phyloP scores from a whole-genome alignment of 2,329 filamentous ascomycete species.

The Aspergillus spinulosporus region DNA sequence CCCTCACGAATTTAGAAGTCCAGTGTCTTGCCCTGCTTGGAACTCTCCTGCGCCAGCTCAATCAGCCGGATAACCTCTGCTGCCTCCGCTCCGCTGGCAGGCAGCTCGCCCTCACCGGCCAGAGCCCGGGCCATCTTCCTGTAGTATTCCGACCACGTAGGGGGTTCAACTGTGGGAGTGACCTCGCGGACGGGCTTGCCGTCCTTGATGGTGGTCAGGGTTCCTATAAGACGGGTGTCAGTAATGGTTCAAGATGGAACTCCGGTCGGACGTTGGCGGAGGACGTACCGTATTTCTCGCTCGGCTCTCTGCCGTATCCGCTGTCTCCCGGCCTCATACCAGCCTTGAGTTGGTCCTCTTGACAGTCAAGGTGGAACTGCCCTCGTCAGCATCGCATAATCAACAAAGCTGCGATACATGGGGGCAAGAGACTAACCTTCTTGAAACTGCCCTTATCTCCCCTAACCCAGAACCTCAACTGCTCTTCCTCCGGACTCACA shows the following conservation, averaged over 20 bases:
- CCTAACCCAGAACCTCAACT: constrained; percentile 75
- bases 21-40: constrained; percentile 52
- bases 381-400: not conserved
- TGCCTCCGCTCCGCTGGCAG: constrained; percentile 56
- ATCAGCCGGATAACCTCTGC: constrained; percentile 57
- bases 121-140: constrained; percentile 54
- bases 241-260: not conserved
- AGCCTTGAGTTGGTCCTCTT: constrained; percentile 71
- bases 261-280: not conserved
- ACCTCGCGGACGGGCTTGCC: constrained; percentile 53
- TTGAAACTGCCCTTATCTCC: constrained; percentile 73
- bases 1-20: constrained; percentile 28
- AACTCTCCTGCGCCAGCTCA: constrained; percentile 57
- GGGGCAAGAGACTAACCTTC: constrained; percentile 50
- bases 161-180: constrained; percentile 61
- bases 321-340: constrained; percentile 63
- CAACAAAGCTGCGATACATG: not conserved
- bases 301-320: constrained; percentile 65
- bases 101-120: constrained; percentile 53
- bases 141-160: constrained; percentile 72
- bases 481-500: constrained; percentile 66
- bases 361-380: constrained; percentile 63
- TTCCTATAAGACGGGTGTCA: constrained; percentile 24
- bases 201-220: constrained; percentile 57
- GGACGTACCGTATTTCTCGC: constrained; percentile 55